phyloP scores from a whole-genome alignment of 2,329 filamentous ascomycete species.

The Alternaria arbusti region DNA sequence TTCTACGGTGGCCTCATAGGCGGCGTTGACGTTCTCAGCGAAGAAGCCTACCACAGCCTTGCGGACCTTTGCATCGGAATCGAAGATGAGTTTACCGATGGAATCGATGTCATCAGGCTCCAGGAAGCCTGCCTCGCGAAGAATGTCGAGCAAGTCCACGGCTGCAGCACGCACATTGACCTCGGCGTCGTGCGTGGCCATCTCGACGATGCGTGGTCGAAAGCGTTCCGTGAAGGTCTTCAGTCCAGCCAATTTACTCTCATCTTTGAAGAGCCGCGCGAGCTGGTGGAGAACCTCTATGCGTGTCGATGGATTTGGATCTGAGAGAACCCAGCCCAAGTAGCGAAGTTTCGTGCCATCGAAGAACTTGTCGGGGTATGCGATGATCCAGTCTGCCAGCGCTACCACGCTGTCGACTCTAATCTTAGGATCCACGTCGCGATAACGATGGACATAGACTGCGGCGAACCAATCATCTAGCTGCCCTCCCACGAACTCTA shows the following conservation, averaged over 20 bases:
- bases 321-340: slow-evolving; percentile 93
- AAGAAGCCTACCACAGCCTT: slow-evolving; percentile 93
- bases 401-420: slow-evolving; percentile 86
- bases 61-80: slow-evolving; percentile 81
- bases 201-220: slow-evolving; percentile 84
- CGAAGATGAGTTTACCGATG: slow-evolving; percentile 87
- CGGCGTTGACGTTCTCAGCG: slow-evolving; percentile 81
- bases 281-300: slow-evolving; percentile 89
- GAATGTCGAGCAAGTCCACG: slow-evolving; percentile 79
- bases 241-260: slow-evolving; percentile 76
- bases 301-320: slow-evolving; percentile 74
- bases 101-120: slow-evolving; percentile 91
- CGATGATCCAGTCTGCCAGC: slow-evolving; percentile 86
- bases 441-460: slow-evolving; percentile 93
- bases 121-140: slow-evolving; percentile 83
- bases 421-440: slow-evolving; percentile 89
- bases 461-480: slow-evolving; percentile 90
- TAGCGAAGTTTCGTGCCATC: slow-evolving; percentile 91
- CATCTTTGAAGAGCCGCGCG: slow-evolving; percentile 76
- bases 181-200: slow-evolving; percentile 86
- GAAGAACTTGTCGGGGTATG: slow-evolving; percentile 85
- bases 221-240: slow-evolving; percentile 95
- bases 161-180: slow-evolving; percentile 78
- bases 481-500: slow-evolving; percentile 71
- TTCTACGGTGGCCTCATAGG: slow-evolving; percentile 79